Base-by-base conservation (phyloP, 2,329 filamentous ascomycete genomes). In the Mycogone perniciosa region DNA sequence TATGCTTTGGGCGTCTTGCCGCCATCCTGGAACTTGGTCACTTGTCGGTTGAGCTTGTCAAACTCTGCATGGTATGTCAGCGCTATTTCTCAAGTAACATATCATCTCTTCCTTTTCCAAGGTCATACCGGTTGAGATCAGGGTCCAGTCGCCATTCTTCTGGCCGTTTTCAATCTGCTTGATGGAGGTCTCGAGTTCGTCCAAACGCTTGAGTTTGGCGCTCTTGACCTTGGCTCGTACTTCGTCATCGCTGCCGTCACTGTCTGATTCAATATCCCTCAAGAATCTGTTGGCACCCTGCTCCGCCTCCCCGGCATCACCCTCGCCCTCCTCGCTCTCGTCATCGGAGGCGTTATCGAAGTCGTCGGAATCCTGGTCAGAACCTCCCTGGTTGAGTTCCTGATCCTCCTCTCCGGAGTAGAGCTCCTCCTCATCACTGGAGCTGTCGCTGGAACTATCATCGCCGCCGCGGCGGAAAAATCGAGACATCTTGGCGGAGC, bases 121-220 rank as follows among this genome's bases (percentile, higher is more conserved):
- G 38, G 42, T 64, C 85, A 64, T 80, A 95, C 91, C 90, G 66
- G 82, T 81, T 56, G 89, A 88, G 60, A 97, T 95, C 57, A 92
- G 85, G 59, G 86, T 88, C 93, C 93, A 99, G 74, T 99, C 93
- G 66, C 88, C 90, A 66, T 97, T 99, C 79, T 95, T 97, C 72
- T 93, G 80, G 56, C 89, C 91, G 74, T 99, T 99, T 68, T 97
- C 91, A 65, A 99, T 97, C 65, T 87, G 75, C 70, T 87, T 86
- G 64, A 97, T 88, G 40, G 85, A 95, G 54, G 82, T 81, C 70
- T 99, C 92, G 54, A 99, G 79, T 72, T 97, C 95, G 66, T 96
- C 92, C 59, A 89, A 79, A 56, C 93, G 84, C 81, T 99, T 99
- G 77, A 97, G 90, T 75, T 97, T 97, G 64, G 92, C 91, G 71